Conservation (phyloP, 345 rosid genomes). For the Isatis tinctoria region DNA sequence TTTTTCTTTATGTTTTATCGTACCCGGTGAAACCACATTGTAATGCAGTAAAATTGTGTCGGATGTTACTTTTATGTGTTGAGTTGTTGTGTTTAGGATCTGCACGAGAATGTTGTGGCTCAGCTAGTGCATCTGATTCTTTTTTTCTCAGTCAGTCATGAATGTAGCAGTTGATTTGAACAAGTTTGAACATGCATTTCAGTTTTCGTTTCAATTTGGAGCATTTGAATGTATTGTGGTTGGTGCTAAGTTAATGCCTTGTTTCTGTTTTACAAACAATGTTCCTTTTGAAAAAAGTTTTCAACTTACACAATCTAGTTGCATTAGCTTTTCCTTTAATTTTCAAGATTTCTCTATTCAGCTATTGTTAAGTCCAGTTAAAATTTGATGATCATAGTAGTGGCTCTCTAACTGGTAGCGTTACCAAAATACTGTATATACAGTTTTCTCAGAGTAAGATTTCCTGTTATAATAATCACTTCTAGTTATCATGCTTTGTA, state of each 20-base stretch:
- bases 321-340: no score
- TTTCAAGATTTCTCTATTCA: no score
- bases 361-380: no score
- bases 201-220: neutral
- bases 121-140: neutral
- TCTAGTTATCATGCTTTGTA: no score
- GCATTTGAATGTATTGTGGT: neutral
- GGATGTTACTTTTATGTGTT: neutral
- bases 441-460: no score
- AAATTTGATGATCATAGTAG: no score
- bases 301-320: no score
- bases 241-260: neutral
- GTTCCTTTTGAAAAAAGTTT: neutral
- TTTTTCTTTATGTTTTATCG: neutral
- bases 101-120: neutral
- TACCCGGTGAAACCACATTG: neutral
- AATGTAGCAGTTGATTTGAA: neutral
- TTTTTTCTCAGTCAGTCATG: neutral
- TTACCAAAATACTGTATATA: no score
- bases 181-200: neutral
- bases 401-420: no score
- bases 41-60: neutral
- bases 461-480: no score
- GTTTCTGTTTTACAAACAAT: neutral
- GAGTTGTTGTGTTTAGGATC: neutral